Conservation (phyloP, 257 asterid genomes). For the Rhazya stricta region DNA sequence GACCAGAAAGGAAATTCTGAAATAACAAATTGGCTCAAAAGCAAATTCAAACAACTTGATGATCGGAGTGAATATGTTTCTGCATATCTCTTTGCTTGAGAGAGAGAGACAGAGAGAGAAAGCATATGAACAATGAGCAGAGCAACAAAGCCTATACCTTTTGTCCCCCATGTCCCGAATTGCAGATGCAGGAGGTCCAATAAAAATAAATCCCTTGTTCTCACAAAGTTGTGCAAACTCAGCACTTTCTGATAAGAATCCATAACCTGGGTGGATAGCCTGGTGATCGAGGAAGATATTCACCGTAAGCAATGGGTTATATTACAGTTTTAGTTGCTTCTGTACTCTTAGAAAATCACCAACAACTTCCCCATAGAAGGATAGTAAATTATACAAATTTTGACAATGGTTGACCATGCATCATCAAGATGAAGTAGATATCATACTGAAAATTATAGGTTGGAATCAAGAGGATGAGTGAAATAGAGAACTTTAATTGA, state of each 20-base stretch:
- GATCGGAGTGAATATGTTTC: background rate
- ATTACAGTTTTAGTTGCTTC: background rate
- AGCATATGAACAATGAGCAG: background rate
- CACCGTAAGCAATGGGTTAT: conserved; percentile 20
- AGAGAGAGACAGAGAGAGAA: background rate
- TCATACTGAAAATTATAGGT: background rate
- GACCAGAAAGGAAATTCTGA: background rate
- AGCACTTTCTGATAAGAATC: conserved; percentile 95
- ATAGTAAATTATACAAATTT: background rate
- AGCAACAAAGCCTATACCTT: conserved; percentile 40
- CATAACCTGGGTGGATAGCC: conserved; percentile 99
- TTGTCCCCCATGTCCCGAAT: conserved; percentile 98
- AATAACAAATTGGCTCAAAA: background rate
- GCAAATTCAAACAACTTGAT: background rate
- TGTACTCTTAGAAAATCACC: background rate
- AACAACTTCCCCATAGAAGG: background rate
- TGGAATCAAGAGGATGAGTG: background rate
- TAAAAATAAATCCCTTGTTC: conserved; percentile 66
- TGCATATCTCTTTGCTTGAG: too few relatives aligned
- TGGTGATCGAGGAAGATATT: conserved; percentile 48
- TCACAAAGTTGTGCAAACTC: conserved; percentile 92
- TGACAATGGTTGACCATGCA: background rate
- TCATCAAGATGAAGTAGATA: background rate
- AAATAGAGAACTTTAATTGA: background rate
- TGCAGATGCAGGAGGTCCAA: conserved; percentile 98